phyloP scores from a whole-genome alignment of 2,329 filamentous ascomycete genomes.

The Bipolaris bicolor region DNA sequence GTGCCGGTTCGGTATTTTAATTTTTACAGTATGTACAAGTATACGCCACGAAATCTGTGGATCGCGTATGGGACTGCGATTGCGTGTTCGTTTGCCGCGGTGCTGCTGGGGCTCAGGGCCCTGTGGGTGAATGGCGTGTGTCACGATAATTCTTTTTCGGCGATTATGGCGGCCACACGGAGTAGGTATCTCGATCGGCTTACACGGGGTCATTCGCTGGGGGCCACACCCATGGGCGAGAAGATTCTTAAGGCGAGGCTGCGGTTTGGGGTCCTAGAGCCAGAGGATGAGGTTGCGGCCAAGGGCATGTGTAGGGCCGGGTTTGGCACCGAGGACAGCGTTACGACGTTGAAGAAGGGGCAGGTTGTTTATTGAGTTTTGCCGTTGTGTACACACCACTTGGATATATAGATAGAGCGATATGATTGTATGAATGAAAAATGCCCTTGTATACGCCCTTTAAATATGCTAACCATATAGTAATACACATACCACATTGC shows the following conservation, averaged over 20 bases:
- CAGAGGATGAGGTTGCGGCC: background rate
- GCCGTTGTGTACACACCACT: too few species aligned
- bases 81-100: background rate
- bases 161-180: background rate
- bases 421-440: too few species aligned
- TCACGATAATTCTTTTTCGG: background rate
- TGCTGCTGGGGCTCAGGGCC: background rate
- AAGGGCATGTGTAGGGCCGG: background rate
- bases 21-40: background rate
- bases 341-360: background rate
- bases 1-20: background rate
- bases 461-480: too few species aligned
- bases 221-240: background rate
- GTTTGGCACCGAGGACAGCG: background rate
- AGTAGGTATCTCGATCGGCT: background rate
- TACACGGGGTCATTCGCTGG: background rate
- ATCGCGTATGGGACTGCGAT: background rate
- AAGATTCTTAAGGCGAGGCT: background rate
- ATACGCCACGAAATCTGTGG: background rate
- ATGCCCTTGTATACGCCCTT: too few species aligned
- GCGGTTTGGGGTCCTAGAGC: background rate
- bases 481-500: too few species aligned
- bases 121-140: background rate
- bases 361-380: background rate
- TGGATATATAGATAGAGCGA: background rate